Conservation (phyloP, 768 basidiomycete species). For the Tephrocybe rancida region DNA sequence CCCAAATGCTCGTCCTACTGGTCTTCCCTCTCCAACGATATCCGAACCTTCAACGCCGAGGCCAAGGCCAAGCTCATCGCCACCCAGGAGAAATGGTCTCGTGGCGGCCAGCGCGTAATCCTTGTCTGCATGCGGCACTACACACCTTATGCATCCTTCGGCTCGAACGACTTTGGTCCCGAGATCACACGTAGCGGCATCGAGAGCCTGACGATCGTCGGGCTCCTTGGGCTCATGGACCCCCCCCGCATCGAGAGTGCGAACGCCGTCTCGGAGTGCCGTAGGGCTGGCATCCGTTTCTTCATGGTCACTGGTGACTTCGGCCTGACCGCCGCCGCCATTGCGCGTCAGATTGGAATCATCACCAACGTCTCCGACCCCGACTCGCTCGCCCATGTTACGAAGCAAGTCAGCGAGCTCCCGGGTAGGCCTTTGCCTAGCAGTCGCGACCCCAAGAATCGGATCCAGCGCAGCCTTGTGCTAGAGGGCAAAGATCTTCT, state of each 20-base stretch:
- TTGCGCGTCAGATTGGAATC: constrained; percentile 46
- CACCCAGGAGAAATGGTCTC: constrained; percentile 43
- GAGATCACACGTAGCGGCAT: constrained; percentile 40
- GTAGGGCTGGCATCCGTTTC: constrained; percentile 53
- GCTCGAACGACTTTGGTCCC: constrained; percentile 21
- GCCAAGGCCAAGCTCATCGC: constrained; percentile 19
- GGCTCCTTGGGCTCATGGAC: constrained; percentile 55
- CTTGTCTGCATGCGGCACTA: constrained; percentile 38
- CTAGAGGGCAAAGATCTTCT: constrained; percentile 46
- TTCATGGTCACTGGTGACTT: constrained; percentile 63
- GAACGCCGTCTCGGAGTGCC: constrained; percentile 44
- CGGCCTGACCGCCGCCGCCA: constrained; percentile 51
- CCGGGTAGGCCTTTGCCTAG: neutral
- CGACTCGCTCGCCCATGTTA: constrained; percentile 6
- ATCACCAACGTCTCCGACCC: constrained; percentile 33
- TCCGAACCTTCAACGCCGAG: constrained; percentile 25
- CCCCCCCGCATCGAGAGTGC: constrained; percentile 52
- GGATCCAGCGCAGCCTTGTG: constrained; percentile 35
- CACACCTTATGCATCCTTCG: constrained; percentile 20
- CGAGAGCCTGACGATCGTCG: constrained; percentile 45
- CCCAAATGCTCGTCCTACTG: constrained; percentile 31
- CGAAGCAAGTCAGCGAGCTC: neutral
- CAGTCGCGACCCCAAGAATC: constrained; percentile 26
- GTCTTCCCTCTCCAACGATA: constrained; percentile 5
- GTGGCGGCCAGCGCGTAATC: constrained; percentile 56